Evolutionary conservation across 106 monocot genomes (phyloP), one percentile per base, ranked within the genome.

Genomic region (Amphibolis antarctica): DNA sequence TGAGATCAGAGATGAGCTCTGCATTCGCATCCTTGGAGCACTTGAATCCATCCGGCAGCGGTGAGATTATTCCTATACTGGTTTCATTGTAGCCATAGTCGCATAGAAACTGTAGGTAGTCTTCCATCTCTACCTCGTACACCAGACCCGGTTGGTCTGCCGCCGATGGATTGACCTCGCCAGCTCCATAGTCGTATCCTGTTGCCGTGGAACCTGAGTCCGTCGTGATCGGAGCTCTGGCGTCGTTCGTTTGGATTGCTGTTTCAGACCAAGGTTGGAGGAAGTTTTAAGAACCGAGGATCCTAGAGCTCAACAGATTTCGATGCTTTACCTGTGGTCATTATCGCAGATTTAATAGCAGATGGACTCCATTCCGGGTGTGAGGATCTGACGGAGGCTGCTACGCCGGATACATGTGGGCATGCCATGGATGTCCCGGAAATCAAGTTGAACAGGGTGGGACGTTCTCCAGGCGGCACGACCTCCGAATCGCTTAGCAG

Each of bases 361-460:
- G 83, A 59, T 0, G 86, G 87, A 36, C 77, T 79, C 92, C 92
- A 92, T 12, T 74, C 60, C 0, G 91, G 91, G 20, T 92, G 81
- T 74, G 71, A 77, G 42, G 87, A 49, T 45, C 77, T 86, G 54
- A 92, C 44, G 0, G 67, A 69, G 3, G 87, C 87, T 0, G 87
- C 92, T 14, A 80, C 67, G 9, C 84, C 92, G 0, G 86, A 66
- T 42, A 87, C 77, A 69, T 87, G 86, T 1, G 92, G 86, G 70
- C 86, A 92, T 44, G 92, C 71, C 92, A 92, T 92, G 45, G 92
- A 87, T 13, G 92, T 92, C 12, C 92, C 92, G 14, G 81, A 84
- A 12, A 70, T 31, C 1, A 92, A 72, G 26, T 84, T 87, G 72
- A 92, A 92, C 23, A 43, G 10, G 0, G 84, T 80, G 17, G 77